Evolutionary conservation across 2,329 filamentous ascomycete genomes (phyloP).

Genomic region (Colletotrichum musae): DNA sequence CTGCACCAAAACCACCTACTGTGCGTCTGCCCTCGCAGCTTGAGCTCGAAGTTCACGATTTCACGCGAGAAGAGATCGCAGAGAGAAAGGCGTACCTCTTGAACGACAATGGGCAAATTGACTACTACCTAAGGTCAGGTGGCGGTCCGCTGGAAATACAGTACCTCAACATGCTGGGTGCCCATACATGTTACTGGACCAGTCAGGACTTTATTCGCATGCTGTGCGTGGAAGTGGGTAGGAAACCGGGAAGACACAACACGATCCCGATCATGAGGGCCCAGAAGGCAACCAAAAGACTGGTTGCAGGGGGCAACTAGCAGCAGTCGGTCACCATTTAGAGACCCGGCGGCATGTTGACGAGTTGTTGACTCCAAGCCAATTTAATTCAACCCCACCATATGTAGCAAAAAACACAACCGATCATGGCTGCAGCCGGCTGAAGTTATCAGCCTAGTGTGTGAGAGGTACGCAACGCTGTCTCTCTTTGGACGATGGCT

Average conservation of each 20-base stretch:
- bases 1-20: constrained; percentile 53
- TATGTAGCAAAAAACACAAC: too few species aligned
- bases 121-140: constrained; percentile 88
- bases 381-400: too few species aligned
- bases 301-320: constrained; percentile 12
- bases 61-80: constrained; percentile 90
- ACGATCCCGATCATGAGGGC: constrained; percentile 72
- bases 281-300: constrained; percentile 63
- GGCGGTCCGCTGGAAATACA: constrained; percentile 93
- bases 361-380: background rate
- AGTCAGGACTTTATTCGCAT: constrained; percentile 90
- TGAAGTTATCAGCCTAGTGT: too few species aligned
- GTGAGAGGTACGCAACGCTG: too few species aligned
- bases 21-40: constrained; percentile 74
- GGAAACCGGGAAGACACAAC: constrained; percentile 76
- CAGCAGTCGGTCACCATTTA: too few species aligned
- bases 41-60: constrained; percentile 97
- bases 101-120: constrained; percentile 97
- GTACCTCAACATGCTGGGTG: constrained; percentile 96
- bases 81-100: constrained; percentile 89
- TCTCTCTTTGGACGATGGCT: too few species aligned
- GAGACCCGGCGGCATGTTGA: background rate
- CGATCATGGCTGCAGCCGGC: too few species aligned
- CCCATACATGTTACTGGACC: constrained; percentile 95
- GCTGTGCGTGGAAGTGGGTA: constrained; percentile 88